Base-by-base conservation (phyloP, 805 yeast genomes). In the Yamadazyma phyllophila region DNA sequence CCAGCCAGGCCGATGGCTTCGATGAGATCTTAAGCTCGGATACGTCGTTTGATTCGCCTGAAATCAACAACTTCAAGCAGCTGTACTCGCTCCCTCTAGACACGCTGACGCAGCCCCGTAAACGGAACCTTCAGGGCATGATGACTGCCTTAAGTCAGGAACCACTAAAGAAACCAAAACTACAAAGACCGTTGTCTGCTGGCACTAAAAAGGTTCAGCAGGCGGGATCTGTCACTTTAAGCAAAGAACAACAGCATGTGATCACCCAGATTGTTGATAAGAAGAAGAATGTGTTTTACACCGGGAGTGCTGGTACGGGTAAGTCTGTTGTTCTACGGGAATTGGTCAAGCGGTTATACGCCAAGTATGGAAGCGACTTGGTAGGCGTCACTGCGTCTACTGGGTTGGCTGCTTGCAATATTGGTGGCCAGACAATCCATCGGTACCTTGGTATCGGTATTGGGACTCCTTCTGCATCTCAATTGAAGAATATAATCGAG, bases 321-420 rank as follows among this genome's bases (percentile, higher is more conserved):
- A 87, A 87, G 60, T 85, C 95, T 2, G 82, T 81, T 15, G 75
- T 87, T 5, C 62, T 87, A 20, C 65, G 81, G 41, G 80, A 82
- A 33, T 68, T 94, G 24, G 89, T 94, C 15, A 59, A 66, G 14
- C 71, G 74, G 24, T 65, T 89, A 41, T 63, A 65, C 14, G 49
- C 55, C 1, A 67, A 74, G 36, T 73, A 79, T 59, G 70, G 74
- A 1, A 45, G 53, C 10, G 69, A 72, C 2, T 58, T 62, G 1
- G 88, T 94, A 3, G 96, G 95, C 0, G 81, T 94, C 3, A 89
- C 98, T 0, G 99, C 99, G 0, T 87, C 97, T 0, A 94, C 99
- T 0, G 99, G 99, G 1, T 69, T 94, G 50, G 99, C 99, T 0
- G 99, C 97, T 0, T 85, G 89, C 35, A 89, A 90, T 56, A 86